Percentiles rank a stretch among this genome's conserved stretches.
Evolutionary conservation across 805 yeast genomes (phyloP).

Genomic region (Aciculoconidium aculeatum): DNA sequence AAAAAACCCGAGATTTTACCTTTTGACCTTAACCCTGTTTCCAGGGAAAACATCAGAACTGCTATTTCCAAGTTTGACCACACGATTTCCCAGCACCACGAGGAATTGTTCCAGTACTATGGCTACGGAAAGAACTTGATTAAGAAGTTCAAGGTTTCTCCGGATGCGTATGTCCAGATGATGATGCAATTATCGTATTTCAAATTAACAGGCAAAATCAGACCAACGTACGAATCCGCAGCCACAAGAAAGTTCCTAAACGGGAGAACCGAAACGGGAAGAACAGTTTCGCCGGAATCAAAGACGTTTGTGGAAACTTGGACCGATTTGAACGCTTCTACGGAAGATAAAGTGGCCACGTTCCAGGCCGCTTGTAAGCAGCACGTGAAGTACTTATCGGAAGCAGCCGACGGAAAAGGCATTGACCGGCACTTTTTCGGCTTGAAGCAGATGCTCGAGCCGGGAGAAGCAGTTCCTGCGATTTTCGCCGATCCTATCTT

Average conservation of each 20-base stretch:
- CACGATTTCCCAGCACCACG: conserved; percentile 62
- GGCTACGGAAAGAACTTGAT: conserved; percentile 84
- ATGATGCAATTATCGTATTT: conserved; percentile 85
- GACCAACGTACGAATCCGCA: conserved; percentile 95
- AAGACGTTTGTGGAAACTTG: conserved; percentile 68
- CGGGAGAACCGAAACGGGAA: conserved; percentile 93
- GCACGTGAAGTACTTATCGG: conserved; percentile 67
- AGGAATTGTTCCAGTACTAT: conserved; percentile 72
- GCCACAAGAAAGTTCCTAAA: conserved; percentile 83
- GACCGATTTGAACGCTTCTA: conserved; percentile 48
- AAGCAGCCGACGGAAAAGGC: conserved; percentile 82
- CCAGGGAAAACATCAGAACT: conserved; percentile 43
- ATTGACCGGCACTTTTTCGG: conserved; percentile 94
- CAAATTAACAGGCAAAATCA: conserved; percentile 69
- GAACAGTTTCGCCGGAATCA: conserved; percentile 74
- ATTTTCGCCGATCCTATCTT: conserved; percentile 73
- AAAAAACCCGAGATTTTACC: conserved; percentile 25
- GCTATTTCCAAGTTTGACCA: conserved; percentile 55
- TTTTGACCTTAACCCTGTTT: conserved; percentile 55
- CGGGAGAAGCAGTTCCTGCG: conserved; percentile 57
- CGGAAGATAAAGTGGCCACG: conserved; percentile 54
- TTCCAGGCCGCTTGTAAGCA: conserved; percentile 68
- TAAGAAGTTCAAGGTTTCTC: conserved; percentile 79
- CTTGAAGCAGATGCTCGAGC: conserved; percentile 60
- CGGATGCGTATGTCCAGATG: conserved; percentile 92